Evolutionary conservation across 345 rosid genomes (phyloP).

Genomic region (thale cress (Arabidopsis thaliana)): TAIR10.1 NC_003076.8:2547501-2548000

Average conservation of each 20-base stretch:
- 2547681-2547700: neutral
- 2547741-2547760: slow-evolving; percentile 61
- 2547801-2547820: slow-evolving; percentile 67
- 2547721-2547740: slow-evolving; percentile 68
- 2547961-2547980: slow-evolving; percentile 36
- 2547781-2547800: slow-evolving; percentile 67
- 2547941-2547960: slow-evolving; percentile 41
- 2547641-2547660: slow-evolving; percentile 4
- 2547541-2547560: slow-evolving; percentile 58
- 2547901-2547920: slow-evolving; percentile 98
- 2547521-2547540: slow-evolving; percentile 55
- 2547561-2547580: slow-evolving; percentile 66
- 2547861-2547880: slow-evolving; percentile 77
- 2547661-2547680: slow-evolving; percentile 6
- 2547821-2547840: slow-evolving; percentile 64
- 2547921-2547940: slow-evolving; percentile 46
- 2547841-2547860: slow-evolving; percentile 61
- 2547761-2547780: slow-evolving; percentile 56
- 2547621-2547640: slow-evolving; percentile 21
- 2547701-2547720: neutral
- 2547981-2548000: slow-evolving; percentile 16
- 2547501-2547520: slow-evolving; percentile 59
- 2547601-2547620: neutral
- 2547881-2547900: slow-evolving; percentile 87
- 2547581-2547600: slow-evolving; percentile 46